A percentile compares a stretch with the other conserved stretches of the same genome.
Conservation (phyloP, 73 alveolate genomes). For the Paramecium tetraurelia region DNA sequence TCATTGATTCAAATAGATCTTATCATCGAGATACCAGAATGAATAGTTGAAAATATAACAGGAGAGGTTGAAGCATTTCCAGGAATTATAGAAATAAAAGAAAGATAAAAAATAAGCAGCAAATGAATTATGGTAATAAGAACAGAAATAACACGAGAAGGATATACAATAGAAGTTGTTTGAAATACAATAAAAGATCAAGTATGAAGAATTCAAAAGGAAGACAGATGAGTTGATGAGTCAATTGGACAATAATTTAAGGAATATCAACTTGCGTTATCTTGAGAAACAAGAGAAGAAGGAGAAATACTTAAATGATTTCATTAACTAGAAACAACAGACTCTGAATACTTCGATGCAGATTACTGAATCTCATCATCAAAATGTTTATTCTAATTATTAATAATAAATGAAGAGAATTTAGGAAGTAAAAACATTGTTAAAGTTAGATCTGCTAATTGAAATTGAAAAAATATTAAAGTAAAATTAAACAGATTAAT, state of each 20-base stretch:
- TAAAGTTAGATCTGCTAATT: not conserved
- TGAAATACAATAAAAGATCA: not conserved
- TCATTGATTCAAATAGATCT: not conserved
- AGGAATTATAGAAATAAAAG: not conserved
- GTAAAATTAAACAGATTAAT: not conserved
- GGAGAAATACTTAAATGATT: not conserved
- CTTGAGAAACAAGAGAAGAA: not conserved
- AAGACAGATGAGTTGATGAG: slow-evolving; percentile 4
- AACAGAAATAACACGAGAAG: not conserved
- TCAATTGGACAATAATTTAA: not conserved
- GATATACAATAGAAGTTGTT: not conserved
- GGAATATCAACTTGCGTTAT: not conserved
- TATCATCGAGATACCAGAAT: not conserved
- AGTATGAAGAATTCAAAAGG: slow-evolving; percentile 18
- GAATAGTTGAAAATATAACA: not conserved
- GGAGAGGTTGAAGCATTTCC: not conserved
- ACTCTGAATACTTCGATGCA: not conserved
- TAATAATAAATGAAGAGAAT: slow-evolving; percentile 24
- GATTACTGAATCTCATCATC: not conserved
- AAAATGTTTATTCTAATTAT: not conserved
- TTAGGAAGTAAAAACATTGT: not conserved
- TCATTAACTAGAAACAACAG: not conserved
- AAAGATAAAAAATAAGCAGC: not conserved
- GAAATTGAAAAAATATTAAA: not conserved
- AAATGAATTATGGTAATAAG: not conserved